Conservation (phyloP, 129 eudicot species). For the Cynara cardunculus region DNA sequence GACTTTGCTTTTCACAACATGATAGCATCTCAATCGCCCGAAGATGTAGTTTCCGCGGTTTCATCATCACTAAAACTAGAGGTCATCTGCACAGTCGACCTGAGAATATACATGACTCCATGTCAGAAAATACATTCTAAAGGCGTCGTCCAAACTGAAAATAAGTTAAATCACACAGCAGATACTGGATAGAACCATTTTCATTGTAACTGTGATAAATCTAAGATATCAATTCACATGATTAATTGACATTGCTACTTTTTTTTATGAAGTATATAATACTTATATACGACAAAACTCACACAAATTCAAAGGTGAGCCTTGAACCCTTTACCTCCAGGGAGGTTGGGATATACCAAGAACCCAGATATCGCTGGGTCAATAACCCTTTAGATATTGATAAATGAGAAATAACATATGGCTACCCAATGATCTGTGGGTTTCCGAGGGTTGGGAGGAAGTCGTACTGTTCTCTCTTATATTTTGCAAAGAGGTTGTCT, state of each 20-base stretch:
- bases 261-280: too few species aligned
- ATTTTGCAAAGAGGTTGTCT: too few species aligned
- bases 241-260: not conserved
- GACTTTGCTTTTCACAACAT: constrained; percentile 9
- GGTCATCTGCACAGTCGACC: constrained; percentile 51
- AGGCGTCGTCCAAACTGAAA: not conserved
- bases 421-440: too few species aligned
- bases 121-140: constrained; percentile 7
- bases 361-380: too few species aligned
- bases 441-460: too few species aligned
- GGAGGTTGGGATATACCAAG: too few species aligned
- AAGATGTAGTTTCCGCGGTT: constrained; percentile 73
- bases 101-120: constrained; percentile 20
- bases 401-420: too few species aligned
- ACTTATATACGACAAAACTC: too few species aligned
- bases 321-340: too few species aligned
- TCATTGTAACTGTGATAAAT: not conserved
- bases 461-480: too few species aligned
- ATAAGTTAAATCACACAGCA: not conserved
- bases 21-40: constrained; percentile 33
- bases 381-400: too few species aligned
- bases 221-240: not conserved
- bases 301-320: too few species aligned
- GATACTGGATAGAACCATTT: not conserved
- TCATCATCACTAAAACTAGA: constrained; percentile 86